These are phyloP conservation scores for Penicillium hesseltinei DNA, from an alignment of 2,329 filamentous ascomycete species.

Conservation along the genomic window DNA sequence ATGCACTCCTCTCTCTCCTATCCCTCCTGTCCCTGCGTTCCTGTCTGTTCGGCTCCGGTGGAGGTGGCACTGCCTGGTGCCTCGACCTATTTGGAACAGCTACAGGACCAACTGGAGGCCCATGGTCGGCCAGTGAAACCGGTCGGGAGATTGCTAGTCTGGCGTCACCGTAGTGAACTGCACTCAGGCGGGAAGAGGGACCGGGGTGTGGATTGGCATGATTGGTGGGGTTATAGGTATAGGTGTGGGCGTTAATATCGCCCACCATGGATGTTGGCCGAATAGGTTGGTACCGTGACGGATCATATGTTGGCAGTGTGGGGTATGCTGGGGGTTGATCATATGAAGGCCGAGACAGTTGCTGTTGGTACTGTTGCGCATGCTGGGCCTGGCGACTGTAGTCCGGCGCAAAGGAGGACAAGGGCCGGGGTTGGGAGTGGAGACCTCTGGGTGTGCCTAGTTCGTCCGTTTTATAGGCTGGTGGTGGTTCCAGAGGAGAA, in stretches of 20 bases:
- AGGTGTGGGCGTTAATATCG: conserved; percentile 2
- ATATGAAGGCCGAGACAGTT: conserved; percentile 17
- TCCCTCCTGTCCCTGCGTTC: conserved; percentile 13
- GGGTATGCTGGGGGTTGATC: conserved; percentile 31
- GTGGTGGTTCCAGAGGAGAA: conserved; percentile 12
- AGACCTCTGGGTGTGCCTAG: conserved; percentile 8
- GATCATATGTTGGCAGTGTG: conserved; percentile 34
- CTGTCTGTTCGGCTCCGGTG: neutral
- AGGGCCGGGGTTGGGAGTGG: conserved; percentile 23
- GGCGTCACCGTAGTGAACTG: conserved; percentile 19
- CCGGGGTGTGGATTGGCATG: conserved; percentile 7
- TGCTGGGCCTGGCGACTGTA: conserved; percentile 16
- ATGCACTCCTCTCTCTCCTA: conserved; percentile 20
- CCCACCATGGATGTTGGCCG: conserved; percentile 12
- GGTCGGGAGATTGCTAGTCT: conserved; percentile 19
- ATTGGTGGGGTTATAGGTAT: conserved; percentile 5
- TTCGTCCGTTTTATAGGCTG: conserved; percentile 19
- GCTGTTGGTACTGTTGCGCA: conserved; percentile 9
- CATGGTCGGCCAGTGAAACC: conserved; percentile 3
- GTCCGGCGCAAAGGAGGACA: conserved; percentile 28
- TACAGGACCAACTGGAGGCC: neutral
- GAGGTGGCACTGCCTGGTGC: conserved; percentile 14
- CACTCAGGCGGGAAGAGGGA: conserved; percentile 22
- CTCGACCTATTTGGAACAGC: conserved; percentile 1
- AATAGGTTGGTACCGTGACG: conserved; percentile 32